Evolutionary conservation across 176 grass and related monocot species (phyloP), one percentile per base, ranked within the genome.

Genomic region (Eleusine indica): DNA sequence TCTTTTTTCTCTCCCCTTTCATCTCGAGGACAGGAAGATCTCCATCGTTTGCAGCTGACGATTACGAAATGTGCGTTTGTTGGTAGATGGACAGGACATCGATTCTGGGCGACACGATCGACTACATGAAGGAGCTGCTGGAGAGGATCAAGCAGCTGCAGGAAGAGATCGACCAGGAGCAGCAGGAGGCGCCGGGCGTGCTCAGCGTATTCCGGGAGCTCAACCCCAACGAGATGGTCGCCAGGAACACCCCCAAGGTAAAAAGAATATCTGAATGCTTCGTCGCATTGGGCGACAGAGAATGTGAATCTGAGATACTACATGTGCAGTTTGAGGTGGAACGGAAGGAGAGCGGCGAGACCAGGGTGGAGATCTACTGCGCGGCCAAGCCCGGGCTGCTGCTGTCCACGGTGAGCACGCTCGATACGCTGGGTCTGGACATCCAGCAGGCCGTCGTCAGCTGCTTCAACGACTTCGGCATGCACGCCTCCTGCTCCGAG

Each of bases 121-220:
- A 98, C 75, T 98, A 98, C 93, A 95, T 95, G 96, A 98, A 95
- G 85, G 96, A 98, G 86, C 87, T 98, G 47, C 87, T 98, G 14
- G 96, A 98, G 79, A 91, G 91, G 91, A 95, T 98, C 85, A 91
- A 88, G 80, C 78, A 28, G 58, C 85, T 95, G 73, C 91, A 94
- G 65, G 93, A 94, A 35, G 96, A 95, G 86, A 88, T 93, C 19
- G 91, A 73, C 6, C 19, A 30, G 61, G 60, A 84, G 46, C 57
- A 86, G 64, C 53, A 84, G 42, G 80, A 86, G 43, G 60, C 86
- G 37, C 58, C 90, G 3, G 87, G 89, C 69, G 57, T 92, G 82
- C 66, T 92, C 40, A 91, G 93, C 85, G 78, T 95, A 70, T 98
- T 93, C 87, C 88, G 89, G 58, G 93, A 93, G 71, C 76, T 89